These are phyloP conservation scores for Catunica adiposa DNA, from an alignment of 2,329 filamentous ascomycete genomes.

Conservation along the genomic window DNA sequence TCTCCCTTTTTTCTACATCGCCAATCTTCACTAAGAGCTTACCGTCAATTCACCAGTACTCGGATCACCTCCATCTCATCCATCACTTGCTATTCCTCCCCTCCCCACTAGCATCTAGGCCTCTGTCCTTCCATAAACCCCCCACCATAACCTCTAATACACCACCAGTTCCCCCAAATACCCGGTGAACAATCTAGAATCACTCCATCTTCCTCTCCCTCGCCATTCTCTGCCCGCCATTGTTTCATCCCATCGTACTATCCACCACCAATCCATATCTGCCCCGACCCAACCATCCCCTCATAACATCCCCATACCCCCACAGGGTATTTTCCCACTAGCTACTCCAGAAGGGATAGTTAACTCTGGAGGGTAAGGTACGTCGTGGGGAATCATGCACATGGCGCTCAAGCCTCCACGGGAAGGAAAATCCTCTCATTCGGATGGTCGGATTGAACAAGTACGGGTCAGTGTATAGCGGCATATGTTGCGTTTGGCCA, in stretches of 20 bases:
- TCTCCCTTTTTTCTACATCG: no score
- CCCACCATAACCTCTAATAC: background rate
- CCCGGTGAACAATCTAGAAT: background rate
- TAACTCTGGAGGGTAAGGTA: no score
- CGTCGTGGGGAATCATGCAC: background rate
- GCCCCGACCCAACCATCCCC: no score
- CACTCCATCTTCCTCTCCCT: background rate
- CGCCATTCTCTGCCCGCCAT: background rate
- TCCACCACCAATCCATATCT: background rate
- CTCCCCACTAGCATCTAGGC: background rate
- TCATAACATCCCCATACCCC: background rate
- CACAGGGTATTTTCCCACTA: background rate
- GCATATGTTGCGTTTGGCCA: background rate
- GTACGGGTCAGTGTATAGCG: background rate
- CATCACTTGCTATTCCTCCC: no score
- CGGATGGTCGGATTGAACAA: background rate
- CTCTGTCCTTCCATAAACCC: background rate
- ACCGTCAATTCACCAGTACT: no score
- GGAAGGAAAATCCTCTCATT: background rate
- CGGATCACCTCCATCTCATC: no score
- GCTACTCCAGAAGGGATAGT: no score
- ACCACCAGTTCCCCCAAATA: background rate
- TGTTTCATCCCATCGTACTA: background rate
- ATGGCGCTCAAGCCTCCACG: background rate
- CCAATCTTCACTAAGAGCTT: no score